Evolutionary conservation across 352 stramenopile genomes (phyloP).

Genomic region (Pythium aristosporum): DNA sequence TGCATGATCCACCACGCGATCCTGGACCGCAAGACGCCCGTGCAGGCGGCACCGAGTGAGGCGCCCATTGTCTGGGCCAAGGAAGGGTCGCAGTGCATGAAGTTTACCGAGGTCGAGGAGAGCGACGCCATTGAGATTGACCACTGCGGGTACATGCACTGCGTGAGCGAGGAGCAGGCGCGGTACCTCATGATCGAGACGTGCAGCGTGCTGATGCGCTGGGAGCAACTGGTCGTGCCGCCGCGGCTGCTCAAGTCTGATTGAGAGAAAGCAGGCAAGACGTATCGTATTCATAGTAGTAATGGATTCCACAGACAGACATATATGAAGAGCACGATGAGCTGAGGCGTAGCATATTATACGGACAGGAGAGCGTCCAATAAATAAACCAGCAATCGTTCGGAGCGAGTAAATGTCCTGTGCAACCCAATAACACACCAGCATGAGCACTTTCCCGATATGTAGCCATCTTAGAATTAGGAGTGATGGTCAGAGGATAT

Average conservation of each 20-base stretch:
- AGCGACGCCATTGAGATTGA: slow-evolving; percentile 28
- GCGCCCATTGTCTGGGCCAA: slow-evolving; percentile 28
- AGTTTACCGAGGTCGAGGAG: slow-evolving; percentile 25
- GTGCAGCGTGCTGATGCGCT: slow-evolving; percentile 52
- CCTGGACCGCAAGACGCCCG: slow-evolving; percentile 11
- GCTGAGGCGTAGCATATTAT: too few relatives aligned
- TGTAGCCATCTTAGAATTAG: not conserved
- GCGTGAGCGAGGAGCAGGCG: slow-evolving; percentile 45
- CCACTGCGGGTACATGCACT: slow-evolving; percentile 27
- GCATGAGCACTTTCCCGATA: not conserved
- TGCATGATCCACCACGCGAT: slow-evolving; percentile 25
- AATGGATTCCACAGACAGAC: not conserved
- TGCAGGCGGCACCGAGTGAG: not conserved
- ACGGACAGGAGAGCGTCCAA: too few relatives aligned
- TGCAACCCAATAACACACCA: too few relatives aligned
- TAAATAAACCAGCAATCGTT: too few relatives aligned
- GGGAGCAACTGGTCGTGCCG: slow-evolving; percentile 57
- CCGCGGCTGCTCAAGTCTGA: slow-evolving; percentile 35
- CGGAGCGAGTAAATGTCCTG: too few relatives aligned
- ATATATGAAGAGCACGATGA: too few relatives aligned
- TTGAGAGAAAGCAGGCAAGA: not conserved
- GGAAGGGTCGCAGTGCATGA: slow-evolving; percentile 24
- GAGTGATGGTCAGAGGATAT: slow-evolving; percentile 3
- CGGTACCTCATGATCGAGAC: slow-evolving; percentile 53
- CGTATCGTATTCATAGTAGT: not conserved